Evolutionary conservation across 83 land plant genomes (phyloP).

Genomic region (Thuja plicata): DNA sequence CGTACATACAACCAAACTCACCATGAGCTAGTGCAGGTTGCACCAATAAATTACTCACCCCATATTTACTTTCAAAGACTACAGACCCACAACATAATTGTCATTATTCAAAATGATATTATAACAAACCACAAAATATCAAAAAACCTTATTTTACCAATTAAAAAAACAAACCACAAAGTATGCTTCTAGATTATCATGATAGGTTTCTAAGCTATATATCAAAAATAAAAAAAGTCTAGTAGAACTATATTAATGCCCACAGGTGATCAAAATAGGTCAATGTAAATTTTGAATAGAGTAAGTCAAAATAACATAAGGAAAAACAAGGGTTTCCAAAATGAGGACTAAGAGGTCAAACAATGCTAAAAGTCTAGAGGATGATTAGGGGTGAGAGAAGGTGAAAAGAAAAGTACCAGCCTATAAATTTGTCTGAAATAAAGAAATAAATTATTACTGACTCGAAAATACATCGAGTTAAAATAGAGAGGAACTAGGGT

Average conservation of each 20-base stretch:
- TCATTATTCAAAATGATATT: background rate
- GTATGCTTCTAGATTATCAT: background rate
- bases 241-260: background rate
- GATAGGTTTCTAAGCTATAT: background rate
- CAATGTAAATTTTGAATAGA: too few species aligned
- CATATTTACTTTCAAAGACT: background rate
- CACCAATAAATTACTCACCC: background rate
- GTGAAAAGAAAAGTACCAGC: background rate
- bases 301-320: background rate
- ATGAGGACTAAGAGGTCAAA: background rate
- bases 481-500: background rate
- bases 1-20: background rate
- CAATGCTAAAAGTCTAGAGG: background rate
- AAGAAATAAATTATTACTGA: too few species aligned
- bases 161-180: background rate
- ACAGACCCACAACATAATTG: background rate
- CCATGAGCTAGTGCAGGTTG: background rate
- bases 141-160: too few species aligned
- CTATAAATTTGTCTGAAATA: background rate
- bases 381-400: background rate
- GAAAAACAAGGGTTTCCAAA: background rate
- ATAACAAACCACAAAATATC: background rate
- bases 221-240: background rate
- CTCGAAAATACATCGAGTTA: background rate
- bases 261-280: background rate